Conservation (phyloP, 1,284 basidiomycete genomes). For the Ceratobasidium sp. region DNA sequence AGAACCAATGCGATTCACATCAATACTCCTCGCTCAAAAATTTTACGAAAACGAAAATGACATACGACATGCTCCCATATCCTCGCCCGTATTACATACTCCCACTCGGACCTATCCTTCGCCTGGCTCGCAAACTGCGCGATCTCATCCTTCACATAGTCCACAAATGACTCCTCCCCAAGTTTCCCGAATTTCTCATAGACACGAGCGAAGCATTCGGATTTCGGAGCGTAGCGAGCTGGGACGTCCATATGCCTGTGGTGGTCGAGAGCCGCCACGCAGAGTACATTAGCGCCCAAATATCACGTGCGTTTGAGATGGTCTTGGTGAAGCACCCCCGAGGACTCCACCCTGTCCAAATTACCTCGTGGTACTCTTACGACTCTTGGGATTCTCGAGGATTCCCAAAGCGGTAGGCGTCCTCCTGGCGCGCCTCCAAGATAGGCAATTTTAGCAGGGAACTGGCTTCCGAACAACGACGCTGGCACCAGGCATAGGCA, state of each 20-base stretch:
- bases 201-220: constrained; percentile 15
- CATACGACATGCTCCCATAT: constrained; percentile 74
- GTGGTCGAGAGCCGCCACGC: constrained; percentile 10
- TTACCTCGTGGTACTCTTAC: too few species aligned
- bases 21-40: neutral
- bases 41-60: constrained; percentile 45
- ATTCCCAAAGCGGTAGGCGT: too few species aligned
- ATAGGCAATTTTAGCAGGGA: too few species aligned
- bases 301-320: too few species aligned
- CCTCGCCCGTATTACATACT: constrained; percentile 72
- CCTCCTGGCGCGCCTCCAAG: too few species aligned
- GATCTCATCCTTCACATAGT: constrained; percentile 1
- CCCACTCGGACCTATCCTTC: constrained; percentile 70
- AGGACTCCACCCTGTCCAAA: too few species aligned
- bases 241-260: constrained; percentile 18
- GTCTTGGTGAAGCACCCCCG: too few species aligned
- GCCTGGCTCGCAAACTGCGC: constrained; percentile 61
- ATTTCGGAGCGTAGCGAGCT: constrained; percentile 22
- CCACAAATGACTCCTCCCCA: neutral
- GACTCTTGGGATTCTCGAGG: too few species aligned
- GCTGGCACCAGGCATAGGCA: too few species aligned
- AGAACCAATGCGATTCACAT: neutral
- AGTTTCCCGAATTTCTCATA: neutral
- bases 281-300: too few species aligned
- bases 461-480: too few species aligned